These are phyloP conservation scores for Saposhnikovia divaricata DNA, from an alignment of 129 eudicot genomes.

Conservation along the genomic window DNA sequence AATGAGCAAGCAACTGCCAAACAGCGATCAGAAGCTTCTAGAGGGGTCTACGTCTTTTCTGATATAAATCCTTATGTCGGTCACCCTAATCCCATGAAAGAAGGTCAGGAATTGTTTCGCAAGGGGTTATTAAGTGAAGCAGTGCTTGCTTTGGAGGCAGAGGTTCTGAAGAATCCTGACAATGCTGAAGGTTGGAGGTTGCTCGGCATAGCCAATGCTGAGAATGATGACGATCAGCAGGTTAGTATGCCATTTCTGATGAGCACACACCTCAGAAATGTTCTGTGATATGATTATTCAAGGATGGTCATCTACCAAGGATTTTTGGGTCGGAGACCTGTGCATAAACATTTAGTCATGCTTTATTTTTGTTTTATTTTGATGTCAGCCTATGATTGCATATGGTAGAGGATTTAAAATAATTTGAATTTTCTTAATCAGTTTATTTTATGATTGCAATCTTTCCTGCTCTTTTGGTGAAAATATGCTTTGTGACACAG, in stretches of 20 bases:
- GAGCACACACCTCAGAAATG: background rate
- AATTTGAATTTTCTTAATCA: background rate
- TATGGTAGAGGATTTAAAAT: background rate
- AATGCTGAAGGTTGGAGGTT: slow-evolving; percentile 98
- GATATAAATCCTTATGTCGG: slow-evolving; percentile 97
- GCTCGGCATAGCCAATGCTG: slow-evolving; percentile 95
- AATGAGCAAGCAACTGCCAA: slow-evolving; percentile 67
- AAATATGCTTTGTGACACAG: slow-evolving; percentile 1
- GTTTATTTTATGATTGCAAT: background rate
- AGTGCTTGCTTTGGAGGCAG: slow-evolving; percentile 99
- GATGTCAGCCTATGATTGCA: background rate
- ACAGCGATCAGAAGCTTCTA: slow-evolving; percentile 49
- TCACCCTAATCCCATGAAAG: slow-evolving; percentile 87
- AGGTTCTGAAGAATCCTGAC: slow-evolving; percentile 85
- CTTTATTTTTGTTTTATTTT: background rate
- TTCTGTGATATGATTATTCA: background rate
- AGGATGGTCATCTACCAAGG: background rate
- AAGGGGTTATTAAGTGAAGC: slow-evolving; percentile 98
- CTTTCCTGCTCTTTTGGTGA: background rate
- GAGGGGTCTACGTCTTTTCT: slow-evolving; percentile 80
- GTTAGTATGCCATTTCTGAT: slow-evolving; percentile 20
- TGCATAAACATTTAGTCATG: background rate
- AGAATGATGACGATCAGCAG: slow-evolving; percentile 98
- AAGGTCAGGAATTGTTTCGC: slow-evolving; percentile 92
- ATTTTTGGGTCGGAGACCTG: background rate